Percentiles rank a stretch among this genome's conserved stretches.
Conservation (phyloP, 2,329 filamentous ascomycete species). For the Cladosporium colombiae region DNA sequence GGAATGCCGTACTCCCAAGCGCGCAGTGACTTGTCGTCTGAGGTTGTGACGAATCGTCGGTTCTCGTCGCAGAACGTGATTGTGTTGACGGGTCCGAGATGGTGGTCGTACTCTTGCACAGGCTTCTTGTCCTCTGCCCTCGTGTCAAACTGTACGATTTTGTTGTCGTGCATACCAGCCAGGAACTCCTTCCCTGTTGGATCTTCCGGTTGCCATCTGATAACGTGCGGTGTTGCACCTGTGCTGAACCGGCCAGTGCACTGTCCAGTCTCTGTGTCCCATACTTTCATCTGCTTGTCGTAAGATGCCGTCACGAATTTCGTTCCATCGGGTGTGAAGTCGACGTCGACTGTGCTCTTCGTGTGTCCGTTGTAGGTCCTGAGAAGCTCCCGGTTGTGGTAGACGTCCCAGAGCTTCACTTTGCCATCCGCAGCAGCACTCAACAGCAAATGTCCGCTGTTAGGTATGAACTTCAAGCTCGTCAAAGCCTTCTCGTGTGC, state of each 20-base stretch:
- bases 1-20: conserved; percentile 99
- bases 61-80: conserved; percentile 95
- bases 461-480: conserved; percentile 84
- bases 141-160: conserved; percentile 95
- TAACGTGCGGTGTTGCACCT: conserved; percentile 91
- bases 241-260: conserved; percentile 88
- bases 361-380: conserved; percentile 89
- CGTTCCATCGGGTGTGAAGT: conserved; percentile 79
- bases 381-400: conserved; percentile 83
- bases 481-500: conserved; percentile 75
- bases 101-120: conserved; percentile 97
- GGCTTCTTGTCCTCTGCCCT: conserved; percentile 59
- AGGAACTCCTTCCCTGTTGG: conserved; percentile 85
- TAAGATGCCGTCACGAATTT: conserved; percentile 91
- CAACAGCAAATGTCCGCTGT: conserved; percentile 82
- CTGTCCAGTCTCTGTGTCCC: conserved; percentile 93
- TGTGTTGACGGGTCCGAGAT: conserved; percentile 96
- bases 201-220: conserved; percentile 84
- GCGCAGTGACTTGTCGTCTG: conserved; percentile 91
- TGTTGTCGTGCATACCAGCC: conserved; percentile 97
- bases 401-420: conserved; percentile 92
- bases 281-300: conserved; percentile 93
- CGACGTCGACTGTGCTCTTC: conserved; percentile 86
- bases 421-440: conserved; percentile 88
- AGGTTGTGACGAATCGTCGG: conserved; percentile 95